These are phyloP conservation scores for Acarospora socialis DNA, from an alignment of 2,329 filamentous ascomycete species.

Conservation along the genomic window DNA sequence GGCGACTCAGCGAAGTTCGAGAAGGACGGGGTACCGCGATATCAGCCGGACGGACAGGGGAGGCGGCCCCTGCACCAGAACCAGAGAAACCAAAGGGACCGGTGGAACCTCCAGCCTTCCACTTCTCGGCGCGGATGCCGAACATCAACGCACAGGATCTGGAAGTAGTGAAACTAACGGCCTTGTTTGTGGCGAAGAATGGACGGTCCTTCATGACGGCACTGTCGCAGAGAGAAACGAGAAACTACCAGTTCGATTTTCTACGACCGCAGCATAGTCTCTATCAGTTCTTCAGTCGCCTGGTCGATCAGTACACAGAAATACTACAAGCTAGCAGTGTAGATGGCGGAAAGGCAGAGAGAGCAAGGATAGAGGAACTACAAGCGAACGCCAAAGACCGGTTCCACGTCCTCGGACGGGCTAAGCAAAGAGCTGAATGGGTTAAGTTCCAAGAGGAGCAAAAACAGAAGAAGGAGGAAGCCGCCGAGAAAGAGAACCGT, in stretches of 20 bases:
- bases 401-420: constrained; percentile 63
- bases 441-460: constrained; percentile 70
- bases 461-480: constrained; percentile 77
- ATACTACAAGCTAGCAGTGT: constrained; percentile 55
- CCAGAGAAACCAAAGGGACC: constrained; percentile 65
- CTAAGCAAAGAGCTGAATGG: constrained; percentile 78
- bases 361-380: constrained; percentile 58
- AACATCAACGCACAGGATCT: constrained; percentile 93
- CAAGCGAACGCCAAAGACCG: constrained; percentile 64
- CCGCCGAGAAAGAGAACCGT: constrained; percentile 68
- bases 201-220: constrained; percentile 84
- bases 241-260: constrained; percentile 94
- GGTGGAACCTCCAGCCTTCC: constrained; percentile 70
- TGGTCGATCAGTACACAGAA: constrained; percentile 86
- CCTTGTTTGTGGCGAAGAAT: constrained; percentile 83
- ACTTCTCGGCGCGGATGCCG: constrained; percentile 92
- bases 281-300: constrained; percentile 84
- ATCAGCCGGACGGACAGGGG: constrained; percentile 58
- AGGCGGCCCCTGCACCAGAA: constrained; percentile 39
- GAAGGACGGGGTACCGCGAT: constrained; percentile 69
- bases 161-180: constrained; percentile 58
- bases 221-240: constrained; percentile 72
- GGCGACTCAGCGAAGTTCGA: constrained; percentile 76
- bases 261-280: constrained; percentile 88
- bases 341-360: constrained; percentile 55